Base-by-base conservation (phyloP, 208 protist genomes). In the Wallacemonas rigidus region DNA sequence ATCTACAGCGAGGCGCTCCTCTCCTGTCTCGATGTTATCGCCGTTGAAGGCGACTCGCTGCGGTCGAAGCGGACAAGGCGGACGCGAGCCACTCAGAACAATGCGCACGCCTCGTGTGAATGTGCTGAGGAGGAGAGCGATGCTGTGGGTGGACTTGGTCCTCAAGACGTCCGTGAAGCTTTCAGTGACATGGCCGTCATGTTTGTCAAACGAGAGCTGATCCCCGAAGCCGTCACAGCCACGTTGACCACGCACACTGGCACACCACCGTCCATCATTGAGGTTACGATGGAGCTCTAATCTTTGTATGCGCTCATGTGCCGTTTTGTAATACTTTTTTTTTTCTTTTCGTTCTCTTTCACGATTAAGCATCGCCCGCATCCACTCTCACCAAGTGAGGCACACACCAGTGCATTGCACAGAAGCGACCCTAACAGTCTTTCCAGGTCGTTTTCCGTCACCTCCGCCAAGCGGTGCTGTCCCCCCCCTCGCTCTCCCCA, bases 1-100 rank as follows among this genome's bases (percentile, higher is more conserved):
- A 39, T 72, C 26, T 79, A 76, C 56, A 69, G 67, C 43, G 64
- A 67, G 11, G 70, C 43, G 11, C 41, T 83, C 8, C 51, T 38
- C 4, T 72, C 70, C 15, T 70, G 44, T 55, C 64, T 82, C 5
- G 15, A 35, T 47, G 63, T 76, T 64, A 41, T 45, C 3, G 17
- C 57, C 17, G 11, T 86, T 15, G 39, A 3, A 4, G 38, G 41
- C 4, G 8, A 4, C 41, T 53, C 7, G 60, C 7, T 45, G 41
- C 56, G n/a, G 36, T 63, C 48, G 44, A 64, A 55, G 45, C 60
- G 60, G 4, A 12, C 60, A 41, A 65, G 41, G n/a, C 60, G 60
- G 0, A 48, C 35, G 38, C 8, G 3, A 6, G 56, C 7, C 11
- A 35, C 54, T 17, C 15, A 58, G 6, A 17, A 8, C 54, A 17